Percentiles rank a stretch among this genome's conserved stretches.
These are phyloP conservation scores for Alternaria sp. DNA, from an alignment of 2,329 filamentous ascomycete genomes.

Conservation along the genomic window DNA sequence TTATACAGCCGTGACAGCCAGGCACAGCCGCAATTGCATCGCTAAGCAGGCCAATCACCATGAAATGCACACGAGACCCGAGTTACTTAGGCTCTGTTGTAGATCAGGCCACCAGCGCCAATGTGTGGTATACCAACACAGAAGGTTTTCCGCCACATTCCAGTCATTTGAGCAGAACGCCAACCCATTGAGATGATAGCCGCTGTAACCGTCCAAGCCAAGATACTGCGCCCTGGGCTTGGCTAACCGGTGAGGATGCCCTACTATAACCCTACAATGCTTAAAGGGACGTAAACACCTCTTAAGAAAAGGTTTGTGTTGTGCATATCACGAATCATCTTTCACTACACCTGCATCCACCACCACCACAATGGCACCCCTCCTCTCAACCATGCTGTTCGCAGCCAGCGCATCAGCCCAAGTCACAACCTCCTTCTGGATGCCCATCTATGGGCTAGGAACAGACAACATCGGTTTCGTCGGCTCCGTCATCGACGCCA, in stretches of 20 bases:
- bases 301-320: neutral
- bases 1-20: neutral
- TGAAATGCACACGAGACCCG: neutral
- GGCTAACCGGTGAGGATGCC: neutral
- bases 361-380: neutral
- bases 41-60: neutral
- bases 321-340: neutral
- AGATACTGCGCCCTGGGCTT: neutral
- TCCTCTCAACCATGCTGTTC: neutral
- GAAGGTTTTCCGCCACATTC: neutral
- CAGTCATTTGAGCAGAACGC: neutral
- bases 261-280: neutral
- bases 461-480: neutral
- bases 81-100: neutral
- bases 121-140: neutral
- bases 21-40: neutral
- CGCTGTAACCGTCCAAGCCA: neutral
- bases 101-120: neutral
- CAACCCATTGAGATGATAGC: neutral
- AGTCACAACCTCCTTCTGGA: conserved; percentile 2
- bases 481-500: neutral
- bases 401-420: neutral
- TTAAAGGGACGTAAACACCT: neutral
- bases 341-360: no score
- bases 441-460: neutral